Evolutionary conservation across 2,329 filamentous ascomycete species (phyloP).

Genomic region (Pseudogymnoascus sp.): DNA sequence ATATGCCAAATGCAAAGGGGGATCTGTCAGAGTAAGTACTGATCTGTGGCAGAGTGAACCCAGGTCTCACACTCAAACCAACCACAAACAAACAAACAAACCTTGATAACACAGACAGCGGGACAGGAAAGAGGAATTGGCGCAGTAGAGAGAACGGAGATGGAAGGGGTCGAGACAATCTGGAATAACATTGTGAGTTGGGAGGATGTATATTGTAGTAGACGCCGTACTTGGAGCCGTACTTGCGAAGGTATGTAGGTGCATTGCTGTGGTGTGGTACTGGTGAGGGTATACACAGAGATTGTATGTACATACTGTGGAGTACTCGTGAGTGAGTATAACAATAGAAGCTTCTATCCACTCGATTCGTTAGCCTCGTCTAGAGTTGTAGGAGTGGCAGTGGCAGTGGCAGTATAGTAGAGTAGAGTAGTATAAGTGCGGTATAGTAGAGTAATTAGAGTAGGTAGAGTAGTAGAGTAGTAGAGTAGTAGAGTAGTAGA

Average conservation of each 20-base stretch:
- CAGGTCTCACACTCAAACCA: background rate
- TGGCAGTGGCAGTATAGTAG: background rate
- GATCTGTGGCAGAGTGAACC: background rate
- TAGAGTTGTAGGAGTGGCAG: background rate
- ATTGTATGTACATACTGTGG: background rate
- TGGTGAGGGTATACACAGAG: background rate
- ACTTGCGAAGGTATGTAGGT: background rate
- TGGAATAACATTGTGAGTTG: background rate
- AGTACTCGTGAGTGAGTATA: slow-evolving; percentile 1
- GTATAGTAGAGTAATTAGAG: background rate
- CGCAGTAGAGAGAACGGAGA: background rate
- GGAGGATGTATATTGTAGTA: background rate
- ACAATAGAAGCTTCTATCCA: slow-evolving; percentile 4
- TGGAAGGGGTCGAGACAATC: slow-evolving; percentile 2
- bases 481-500: background rate
- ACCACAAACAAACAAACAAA: background rate
- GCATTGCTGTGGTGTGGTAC: background rate
- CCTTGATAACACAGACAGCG: slow-evolving; percentile 1
- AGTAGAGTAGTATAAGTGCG: background rate
- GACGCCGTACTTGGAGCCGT: background rate
- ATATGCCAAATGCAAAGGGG: background rate
- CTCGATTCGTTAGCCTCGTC: background rate
- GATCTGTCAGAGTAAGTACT: background rate
- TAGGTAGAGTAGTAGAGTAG: background rate
- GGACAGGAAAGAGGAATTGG: background rate